phyloP scores from a whole-genome alignment of 108 stramenopile genomes.

The Skeletonema grethae region DNA sequence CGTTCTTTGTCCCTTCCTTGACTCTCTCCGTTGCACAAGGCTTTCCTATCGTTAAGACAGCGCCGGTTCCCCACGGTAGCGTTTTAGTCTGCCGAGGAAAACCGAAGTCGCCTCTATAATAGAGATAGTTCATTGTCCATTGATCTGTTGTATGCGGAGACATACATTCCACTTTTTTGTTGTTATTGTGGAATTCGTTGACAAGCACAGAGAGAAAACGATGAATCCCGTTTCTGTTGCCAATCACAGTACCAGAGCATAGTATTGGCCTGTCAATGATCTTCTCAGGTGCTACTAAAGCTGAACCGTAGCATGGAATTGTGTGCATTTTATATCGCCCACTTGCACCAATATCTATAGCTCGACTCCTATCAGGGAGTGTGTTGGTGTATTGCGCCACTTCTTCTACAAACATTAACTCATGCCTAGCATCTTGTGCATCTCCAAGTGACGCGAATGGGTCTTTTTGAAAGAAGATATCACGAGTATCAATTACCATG shows the following conservation, averaged over 20 bases:
- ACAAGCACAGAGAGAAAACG: slow-evolving; percentile 65
- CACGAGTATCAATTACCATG: slow-evolving; percentile 69
- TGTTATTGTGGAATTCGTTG: slow-evolving; percentile 64
- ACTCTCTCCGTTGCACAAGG: slow-evolving; percentile 31
- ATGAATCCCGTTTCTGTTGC: slow-evolving; percentile 65
- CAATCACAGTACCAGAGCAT: slow-evolving; percentile 78
- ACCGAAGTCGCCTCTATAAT: slow-evolving; percentile 60
- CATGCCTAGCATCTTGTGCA: slow-evolving; percentile 46
- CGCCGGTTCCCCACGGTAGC: slow-evolving; percentile 51
- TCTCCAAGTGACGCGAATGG: slow-evolving; percentile 64
- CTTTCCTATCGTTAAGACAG: slow-evolving; percentile 44
- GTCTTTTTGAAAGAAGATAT: slow-evolving; percentile 75
- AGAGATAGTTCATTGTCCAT: slow-evolving; percentile 81
- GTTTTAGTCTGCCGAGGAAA: slow-evolving; percentile 27
- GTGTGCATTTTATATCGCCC: slow-evolving; percentile 16
- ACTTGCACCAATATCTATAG: slow-evolving; percentile 38
- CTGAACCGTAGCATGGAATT: slow-evolving; percentile 42
- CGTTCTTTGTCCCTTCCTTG: background rate
- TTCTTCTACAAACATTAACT: slow-evolving; percentile 75
- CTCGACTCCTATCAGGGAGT: slow-evolving; percentile 24
- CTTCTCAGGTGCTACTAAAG: slow-evolving; percentile 40
- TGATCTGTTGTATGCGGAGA: slow-evolving; percentile 68
- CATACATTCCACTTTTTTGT: slow-evolving; percentile 53
- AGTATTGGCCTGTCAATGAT: slow-evolving; percentile 70
- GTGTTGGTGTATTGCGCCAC: slow-evolving; percentile 51